Percentiles rank a stretch among this genome's conserved stretches.
phyloP scores from a whole-genome alignment of 106 monocot species.

The Triglochin maritima region DNA sequence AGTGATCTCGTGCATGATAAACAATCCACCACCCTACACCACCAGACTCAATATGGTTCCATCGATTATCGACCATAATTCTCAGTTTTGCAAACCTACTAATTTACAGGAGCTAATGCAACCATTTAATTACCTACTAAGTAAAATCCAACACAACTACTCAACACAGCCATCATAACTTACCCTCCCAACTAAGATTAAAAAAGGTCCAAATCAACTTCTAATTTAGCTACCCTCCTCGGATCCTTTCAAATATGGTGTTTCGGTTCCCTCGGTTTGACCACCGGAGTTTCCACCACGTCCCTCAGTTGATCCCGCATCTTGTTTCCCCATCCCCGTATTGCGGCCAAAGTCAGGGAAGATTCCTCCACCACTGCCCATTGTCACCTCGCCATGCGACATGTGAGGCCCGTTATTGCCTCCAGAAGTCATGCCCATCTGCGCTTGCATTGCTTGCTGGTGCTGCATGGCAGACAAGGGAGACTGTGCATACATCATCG shows the following conservation, averaged over 20 bases:
- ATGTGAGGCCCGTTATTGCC: slow-evolving; percentile 46
- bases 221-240: slow-evolving; percentile 37
- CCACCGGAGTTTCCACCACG: slow-evolving; percentile 28
- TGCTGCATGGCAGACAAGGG: slow-evolving; percentile 14
- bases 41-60: too few relatives aligned
- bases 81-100: too few relatives aligned
- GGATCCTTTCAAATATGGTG: slow-evolving; percentile 38
- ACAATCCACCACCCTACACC: too few relatives aligned
- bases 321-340: slow-evolving; percentile 25
- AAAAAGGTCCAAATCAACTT: not conserved
- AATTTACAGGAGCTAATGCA: not conserved
- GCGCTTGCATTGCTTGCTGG: slow-evolving; percentile 32
- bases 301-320: slow-evolving; percentile 24
- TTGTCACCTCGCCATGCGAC: slow-evolving; percentile 54
- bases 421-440: slow-evolving; percentile 47
- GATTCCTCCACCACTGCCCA: slow-evolving; percentile 25
- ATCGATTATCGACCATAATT: too few relatives aligned
- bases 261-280: slow-evolving; percentile 38
- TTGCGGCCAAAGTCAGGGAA: slow-evolving; percentile 53
- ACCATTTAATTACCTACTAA: not conserved
- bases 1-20: too few relatives aligned
- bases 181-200: not conserved
- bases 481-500: slow-evolving; percentile 16
- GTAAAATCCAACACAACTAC: not conserved
- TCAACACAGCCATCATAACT: not conserved